Evolutionary conservation across 805 yeast genomes (phyloP).

Genomic region (Cyberlindnera euphorbiae): DNA sequence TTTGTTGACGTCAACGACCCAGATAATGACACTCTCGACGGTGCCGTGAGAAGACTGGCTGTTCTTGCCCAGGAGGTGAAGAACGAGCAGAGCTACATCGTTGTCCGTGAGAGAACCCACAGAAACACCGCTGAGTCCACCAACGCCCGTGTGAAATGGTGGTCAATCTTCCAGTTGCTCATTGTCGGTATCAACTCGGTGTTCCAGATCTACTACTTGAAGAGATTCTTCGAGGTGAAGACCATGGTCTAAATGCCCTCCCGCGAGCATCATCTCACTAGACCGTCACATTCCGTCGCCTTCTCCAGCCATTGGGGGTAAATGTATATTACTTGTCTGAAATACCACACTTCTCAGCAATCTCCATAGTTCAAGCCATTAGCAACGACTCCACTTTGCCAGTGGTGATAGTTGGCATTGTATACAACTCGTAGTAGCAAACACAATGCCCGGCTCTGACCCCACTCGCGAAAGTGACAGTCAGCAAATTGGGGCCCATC

Average conservation of each 20-base stretch:
- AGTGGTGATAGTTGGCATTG: too few relatives aligned
- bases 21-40: conserved; percentile 73
- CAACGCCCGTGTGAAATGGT: conserved; percentile 94
- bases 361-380: too few relatives aligned
- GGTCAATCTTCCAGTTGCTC: conserved; percentile 88
- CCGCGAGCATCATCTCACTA: too few relatives aligned
- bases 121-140: conserved; percentile 98
- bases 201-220: conserved; percentile 91
- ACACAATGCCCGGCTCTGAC: too few relatives aligned
- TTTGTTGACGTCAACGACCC: conserved; percentile 79
- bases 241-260: conserved; percentile 76
- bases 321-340: too few relatives aligned
- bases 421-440: too few relatives aligned
- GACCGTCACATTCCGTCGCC: too few relatives aligned
- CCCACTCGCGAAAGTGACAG: too few relatives aligned
- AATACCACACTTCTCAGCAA: too few relatives aligned
- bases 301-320: too few relatives aligned
- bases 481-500: too few relatives aligned
- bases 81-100: conserved; percentile 87
- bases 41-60: conserved; percentile 70
- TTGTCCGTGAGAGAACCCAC: conserved; percentile 94
- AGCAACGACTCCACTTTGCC: too few relatives aligned
- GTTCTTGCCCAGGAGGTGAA: conserved; percentile 80
- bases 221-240: conserved; percentile 93
- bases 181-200: conserved; percentile 83